Base-by-base conservation (phyloP, 257 asterid genomes). In the Datura wrightii region DNA sequence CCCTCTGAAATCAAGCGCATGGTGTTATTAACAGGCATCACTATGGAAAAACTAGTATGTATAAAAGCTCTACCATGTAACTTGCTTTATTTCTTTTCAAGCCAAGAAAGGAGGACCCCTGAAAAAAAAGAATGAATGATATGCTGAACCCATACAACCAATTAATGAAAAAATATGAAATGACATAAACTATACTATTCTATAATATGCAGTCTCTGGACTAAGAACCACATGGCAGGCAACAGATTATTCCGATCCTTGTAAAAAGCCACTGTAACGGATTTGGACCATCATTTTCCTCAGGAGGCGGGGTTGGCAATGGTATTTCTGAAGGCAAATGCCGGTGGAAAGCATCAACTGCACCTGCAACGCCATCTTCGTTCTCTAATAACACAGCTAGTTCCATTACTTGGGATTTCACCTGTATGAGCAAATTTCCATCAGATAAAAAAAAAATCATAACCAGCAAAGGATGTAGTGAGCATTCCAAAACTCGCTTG, bases 361-460 rank as follows among this genome's bases (percentile, higher is more conserved):
- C 99, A 8, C 89, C 94, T 19, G 97, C 98, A 9, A 95, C 98
- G 36, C 99, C 99, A 24, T 97, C 99, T 90, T 97, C 99, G 9
- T 89, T 88, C 71, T 91, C 90, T 42, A 97, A 89, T 3, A 91
- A 65, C 79, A 65, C 89, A 34, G 98, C 97, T 72, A 97, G 24
- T 82, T 95, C 97, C 89, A 83, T 88, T 24, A 92, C 96, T 83
- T 88, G 95, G 6, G 97, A 90, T 88, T 95, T 95, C 78, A 95
- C 98, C 99, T 97, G 92, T 42, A 86, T 16, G 41, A 11, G 31
- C 52, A 7, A 37, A 10, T 82, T 2, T 10, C 66, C 42, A 63
- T 82, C 79, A 11, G 34, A 50, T 19, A 24, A 15, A 39, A 42
- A 71, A 13, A 41, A 31, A 50, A 0, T 10, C 53, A 18, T 42